Percentiles rank a stretch among this genome's conserved stretches.
Conservation (phyloP, 1,284 basidiomycete species). For the Ceratobasidium sp. region DNA sequence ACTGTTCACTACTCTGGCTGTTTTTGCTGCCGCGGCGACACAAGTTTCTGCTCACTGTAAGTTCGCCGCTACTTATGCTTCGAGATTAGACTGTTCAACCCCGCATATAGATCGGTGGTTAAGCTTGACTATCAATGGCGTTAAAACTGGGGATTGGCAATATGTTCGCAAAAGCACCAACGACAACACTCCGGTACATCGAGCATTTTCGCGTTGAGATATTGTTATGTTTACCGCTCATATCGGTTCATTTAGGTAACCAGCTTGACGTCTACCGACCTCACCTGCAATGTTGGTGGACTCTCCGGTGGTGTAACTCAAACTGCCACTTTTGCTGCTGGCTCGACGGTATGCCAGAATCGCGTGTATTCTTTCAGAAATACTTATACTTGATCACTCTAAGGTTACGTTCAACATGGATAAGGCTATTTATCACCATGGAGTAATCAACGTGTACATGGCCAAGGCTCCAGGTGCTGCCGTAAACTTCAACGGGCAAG, state of each 20-base stretch:
- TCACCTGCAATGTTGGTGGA: constrained; percentile 64
- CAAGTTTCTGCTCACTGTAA: constrained; percentile 46
- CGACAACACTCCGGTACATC: too few species aligned
- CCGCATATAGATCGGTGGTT: constrained; percentile 41
- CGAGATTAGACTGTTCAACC: background rate
- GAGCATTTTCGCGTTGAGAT: too few species aligned
- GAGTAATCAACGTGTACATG: constrained; percentile 62
- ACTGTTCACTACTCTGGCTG: constrained; percentile 20
- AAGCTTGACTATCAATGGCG: constrained; percentile 40
- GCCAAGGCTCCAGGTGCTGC: constrained; percentile 61
- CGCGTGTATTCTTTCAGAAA: constrained; percentile 55
- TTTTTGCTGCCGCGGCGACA: constrained; percentile 34
- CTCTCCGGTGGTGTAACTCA: constrained; percentile 58
- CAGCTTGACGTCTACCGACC: constrained; percentile 60
- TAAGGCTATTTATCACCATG: constrained; percentile 59
- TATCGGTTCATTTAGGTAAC: too few species aligned
- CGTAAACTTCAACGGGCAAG: constrained; percentile 60
- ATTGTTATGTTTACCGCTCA: too few species aligned
- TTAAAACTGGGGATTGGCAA: constrained; percentile 42
- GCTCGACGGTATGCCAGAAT: constrained; percentile 59
- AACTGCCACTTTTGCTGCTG: constrained; percentile 63
- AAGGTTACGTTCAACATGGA: constrained; percentile 55
- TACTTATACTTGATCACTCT: too few species aligned
- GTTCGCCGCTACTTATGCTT: background rate
- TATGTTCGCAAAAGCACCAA: constrained; percentile 48